Evolutionary conservation across 208 protist species (phyloP), one percentile per base, ranked within the genome.

Genomic region (Acanthamoeba quina): DNA sequence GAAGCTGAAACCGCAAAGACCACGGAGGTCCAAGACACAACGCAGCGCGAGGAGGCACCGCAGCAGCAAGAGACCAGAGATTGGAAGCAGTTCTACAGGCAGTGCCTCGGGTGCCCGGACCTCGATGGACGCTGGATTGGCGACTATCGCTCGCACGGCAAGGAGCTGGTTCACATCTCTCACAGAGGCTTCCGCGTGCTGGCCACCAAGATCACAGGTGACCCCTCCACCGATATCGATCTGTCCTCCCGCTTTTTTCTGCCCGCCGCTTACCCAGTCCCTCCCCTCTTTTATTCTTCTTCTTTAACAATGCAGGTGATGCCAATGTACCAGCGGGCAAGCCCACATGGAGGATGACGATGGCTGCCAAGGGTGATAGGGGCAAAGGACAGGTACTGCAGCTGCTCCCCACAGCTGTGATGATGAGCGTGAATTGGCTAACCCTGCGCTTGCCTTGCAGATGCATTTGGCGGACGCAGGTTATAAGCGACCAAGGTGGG

Each of bases 71-170:
- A 72, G 37, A 54, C 72, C 26, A 54, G 24, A 21, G 85, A 91
- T 26, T 91, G 85, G 85, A 91, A 74, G 60, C 26, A 70, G 26
- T 91, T 91, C 85, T 91, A 91, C 37, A 21, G 58, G 58, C 56
- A 74, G 60, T 91, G 85, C 31, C 56, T n/a, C 62, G 19, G 13
- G 19, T 56, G 60, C 17, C 17, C 41, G 2, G 17, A 91, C 37
- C 10, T 91, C 5, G 13, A 76, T 24, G 85, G 85, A 0, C 41
- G 15, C 26, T 91, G 85, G 85, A 91, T 91, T 9, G 85, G 85
- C 11, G 37, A 76, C 17, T 91, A 91, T n/a, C 34, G 60, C 60
- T 91, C 85, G 6, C 85, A 91, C 17, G 60, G 85, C 60, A 74
- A 91, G 60, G 85, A 91, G 44, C 85, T 91, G 15, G 19, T 91